Percentiles rank a stretch among this genome's conserved stretches.
Evolutionary conservation across 805 yeast genomes (phyloP).

Genomic region (Pichia exigua): DNA sequence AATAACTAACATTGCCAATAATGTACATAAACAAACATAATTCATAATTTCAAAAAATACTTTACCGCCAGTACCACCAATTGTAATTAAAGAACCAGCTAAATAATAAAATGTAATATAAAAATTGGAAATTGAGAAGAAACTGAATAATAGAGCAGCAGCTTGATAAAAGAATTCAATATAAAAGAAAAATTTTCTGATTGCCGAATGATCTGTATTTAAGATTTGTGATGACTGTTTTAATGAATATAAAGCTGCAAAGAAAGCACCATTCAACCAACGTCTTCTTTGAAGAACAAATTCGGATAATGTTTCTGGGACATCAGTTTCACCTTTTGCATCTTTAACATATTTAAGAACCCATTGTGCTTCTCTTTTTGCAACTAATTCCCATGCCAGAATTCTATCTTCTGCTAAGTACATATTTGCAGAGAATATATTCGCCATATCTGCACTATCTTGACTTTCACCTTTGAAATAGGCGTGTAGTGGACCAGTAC

Average conservation of each 20-base stretch:
- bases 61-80: conserved; percentile 69
- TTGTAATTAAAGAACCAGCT: conserved; percentile 70
- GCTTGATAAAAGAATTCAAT: conserved; percentile 87
- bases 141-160: conserved; percentile 70
- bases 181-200: conserved; percentile 77
- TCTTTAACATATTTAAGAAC: conserved; percentile 84
- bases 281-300: conserved; percentile 94
- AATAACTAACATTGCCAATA: conserved; percentile 82
- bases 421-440: conserved; percentile 94
- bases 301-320: conserved; percentile 91
- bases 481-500: conserved; percentile 84
- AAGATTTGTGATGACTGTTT: conserved; percentile 82
- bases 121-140: conserved; percentile 89
- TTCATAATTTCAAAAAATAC: conserved; percentile 80
- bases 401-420: conserved; percentile 96
- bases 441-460: conserved; percentile 34
- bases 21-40: conserved; percentile 71
- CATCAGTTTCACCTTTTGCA: conserved; percentile 96
- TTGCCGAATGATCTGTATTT: conserved; percentile 74
- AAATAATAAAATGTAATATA: conserved; percentile 87
- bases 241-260: conserved; percentile 89
- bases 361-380: conserved; percentile 78
- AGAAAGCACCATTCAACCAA: conserved; percentile 97
- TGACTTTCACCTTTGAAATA: conserved; percentile 79
- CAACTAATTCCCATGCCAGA: conserved; percentile 91